Evolutionary conservation across 106 monocot genomes (phyloP).

Genomic region (Dioscorea dumetorum): DNA sequence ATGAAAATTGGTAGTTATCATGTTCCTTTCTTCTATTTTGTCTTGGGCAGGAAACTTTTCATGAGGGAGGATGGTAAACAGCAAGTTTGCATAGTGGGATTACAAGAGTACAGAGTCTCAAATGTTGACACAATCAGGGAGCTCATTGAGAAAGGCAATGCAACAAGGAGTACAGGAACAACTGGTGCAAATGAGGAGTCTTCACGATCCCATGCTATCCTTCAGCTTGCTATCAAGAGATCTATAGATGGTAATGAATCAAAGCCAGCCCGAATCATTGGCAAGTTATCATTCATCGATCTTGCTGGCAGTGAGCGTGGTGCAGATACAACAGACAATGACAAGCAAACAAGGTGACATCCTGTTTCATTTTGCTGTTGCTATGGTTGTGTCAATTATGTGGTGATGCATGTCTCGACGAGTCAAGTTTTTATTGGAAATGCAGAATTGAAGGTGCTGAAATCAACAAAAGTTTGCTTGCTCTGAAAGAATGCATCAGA

Average conservation of each 20-base stretch:
- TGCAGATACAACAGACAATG: conserved; percentile 98
- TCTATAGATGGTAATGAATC: conserved; percentile 61
- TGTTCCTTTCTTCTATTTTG: neutral
- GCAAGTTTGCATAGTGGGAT: conserved; percentile 95
- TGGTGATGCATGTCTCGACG: neutral
- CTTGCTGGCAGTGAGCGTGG: conserved; percentile 97
- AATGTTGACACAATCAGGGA: conserved; percentile 80
- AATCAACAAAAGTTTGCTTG: conserved; percentile 97
- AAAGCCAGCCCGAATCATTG: conserved; percentile 68
- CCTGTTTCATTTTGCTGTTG: neutral
- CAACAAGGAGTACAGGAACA: conserved; percentile 87
- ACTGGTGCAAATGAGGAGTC: conserved; percentile 99
- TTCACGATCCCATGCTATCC: conserved; percentile 98
- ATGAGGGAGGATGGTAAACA: conserved; percentile 99
- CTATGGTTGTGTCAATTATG: too few relatives aligned
- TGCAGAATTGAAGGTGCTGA: conserved; percentile 99
- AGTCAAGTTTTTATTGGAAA: neutral
- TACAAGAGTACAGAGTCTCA: conserved; percentile 76
- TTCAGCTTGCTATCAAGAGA: conserved; percentile 94
- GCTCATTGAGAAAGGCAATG: conserved; percentile 91
- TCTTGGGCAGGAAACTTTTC: conserved; percentile 73
- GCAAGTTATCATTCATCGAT: conserved; percentile 97
- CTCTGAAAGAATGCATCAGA: conserved; percentile 94
- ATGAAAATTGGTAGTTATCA: neutral
- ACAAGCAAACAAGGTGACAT: conserved; percentile 88